These are phyloP conservation scores for Orbilia brochopaga DNA, from an alignment of 2,329 filamentous ascomycete genomes.

Conservation along the genomic window DNA sequence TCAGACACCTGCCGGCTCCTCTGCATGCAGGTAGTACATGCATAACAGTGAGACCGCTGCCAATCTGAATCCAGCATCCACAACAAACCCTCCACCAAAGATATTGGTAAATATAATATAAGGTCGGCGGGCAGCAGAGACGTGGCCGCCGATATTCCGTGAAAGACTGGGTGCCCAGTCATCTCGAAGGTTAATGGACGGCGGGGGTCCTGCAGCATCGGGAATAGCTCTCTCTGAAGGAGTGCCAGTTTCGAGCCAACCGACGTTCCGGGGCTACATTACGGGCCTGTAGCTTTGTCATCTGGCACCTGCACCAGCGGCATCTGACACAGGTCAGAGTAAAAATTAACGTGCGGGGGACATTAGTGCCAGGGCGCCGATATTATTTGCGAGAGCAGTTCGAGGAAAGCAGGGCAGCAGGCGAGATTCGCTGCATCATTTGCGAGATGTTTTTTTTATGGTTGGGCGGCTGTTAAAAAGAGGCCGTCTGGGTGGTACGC, in stretches of 20 bases:
- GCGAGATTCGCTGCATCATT: constrained; percentile 39
- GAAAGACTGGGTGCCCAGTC: constrained; percentile 28
- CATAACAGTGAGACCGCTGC: constrained; percentile 36
- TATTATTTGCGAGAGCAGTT: constrained; percentile 19
- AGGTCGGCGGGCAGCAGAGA: constrained; percentile 14
- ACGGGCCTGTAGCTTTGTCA: constrained; percentile 2
- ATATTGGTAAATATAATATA: constrained; percentile 27
- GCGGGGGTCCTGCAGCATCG: constrained; percentile 7
- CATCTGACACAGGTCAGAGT: constrained; percentile 39
- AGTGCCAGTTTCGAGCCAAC: constrained; percentile 29
- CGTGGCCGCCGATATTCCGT: constrained; percentile 33
- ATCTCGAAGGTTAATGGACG: constrained; percentile 21
- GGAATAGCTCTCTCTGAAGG: constrained; percentile 1
- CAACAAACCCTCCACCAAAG: constrained; percentile 13
- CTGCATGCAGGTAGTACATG: constrained; percentile 32
- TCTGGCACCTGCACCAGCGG: constrained; percentile 29
- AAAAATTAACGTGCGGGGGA: constrained; percentile 32
- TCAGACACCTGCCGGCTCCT: constrained; percentile 32
- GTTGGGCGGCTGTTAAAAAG: constrained; percentile 6
- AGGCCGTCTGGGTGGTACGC: constrained; percentile 19
- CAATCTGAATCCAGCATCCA: constrained; percentile 33
- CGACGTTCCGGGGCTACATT: constrained; percentile 3
- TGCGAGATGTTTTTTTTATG: constrained; percentile 18
- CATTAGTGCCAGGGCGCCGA: constrained; percentile 21
- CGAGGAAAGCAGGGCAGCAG: constrained; percentile 31